A percentile compares a stretch with the other conserved stretches of the same genome.
Evolutionary conservation across 768 basidiomycete species (phyloP).

Genomic region (Austroboletus eburneus): DNA sequence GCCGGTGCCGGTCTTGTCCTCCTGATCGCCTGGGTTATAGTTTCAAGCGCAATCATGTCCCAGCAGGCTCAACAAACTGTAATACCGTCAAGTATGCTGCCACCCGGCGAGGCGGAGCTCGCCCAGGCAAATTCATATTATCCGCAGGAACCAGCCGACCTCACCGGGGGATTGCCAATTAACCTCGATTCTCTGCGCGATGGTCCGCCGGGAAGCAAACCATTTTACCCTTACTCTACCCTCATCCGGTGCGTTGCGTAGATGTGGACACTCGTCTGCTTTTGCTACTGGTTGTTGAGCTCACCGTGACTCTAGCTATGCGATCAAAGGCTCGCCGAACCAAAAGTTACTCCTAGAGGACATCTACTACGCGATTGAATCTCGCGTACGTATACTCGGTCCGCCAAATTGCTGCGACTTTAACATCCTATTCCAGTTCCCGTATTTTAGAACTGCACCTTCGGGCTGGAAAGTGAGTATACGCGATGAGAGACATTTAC

Average conservation of each 20-base stretch:
- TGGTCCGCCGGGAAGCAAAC: constrained; percentile 84
- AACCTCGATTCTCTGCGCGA: constrained; percentile 84
- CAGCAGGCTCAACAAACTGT: constrained; percentile 49
- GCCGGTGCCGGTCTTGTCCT: constrained; percentile 11
- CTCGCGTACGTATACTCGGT: constrained; percentile 60
- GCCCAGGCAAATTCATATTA: constrained; percentile 57
- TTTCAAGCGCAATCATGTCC: constrained; percentile 36
- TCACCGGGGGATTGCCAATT: constrained; percentile 80
- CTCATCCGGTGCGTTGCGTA: constrained; percentile 68
- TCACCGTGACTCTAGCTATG: constrained; percentile 52
- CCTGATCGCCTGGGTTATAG: constrained; percentile 8
- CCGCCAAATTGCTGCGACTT: no score
- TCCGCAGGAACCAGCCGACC: constrained; percentile 72
- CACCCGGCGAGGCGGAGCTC: constrained; percentile 51
- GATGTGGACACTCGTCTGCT: not conserved
- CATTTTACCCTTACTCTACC: constrained; percentile 88
- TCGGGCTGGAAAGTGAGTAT: constrained; percentile 86
- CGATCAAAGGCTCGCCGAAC: constrained; percentile 88
- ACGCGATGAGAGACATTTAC: constrained; percentile 2
- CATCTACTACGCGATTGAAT: constrained; percentile 90
- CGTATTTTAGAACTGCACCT: constrained; percentile 82
- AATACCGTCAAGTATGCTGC: constrained; percentile 60
- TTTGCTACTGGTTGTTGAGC: not conserved
- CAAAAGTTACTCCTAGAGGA: constrained; percentile 83
- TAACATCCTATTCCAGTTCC: constrained; percentile 69